Percentiles rank a stretch among this genome's conserved stretches.
These are phyloP conservation scores for Mycena olivaceomarginata DNA, from an alignment of 768 basidiomycete genomes.

Conservation along the genomic window DNA sequence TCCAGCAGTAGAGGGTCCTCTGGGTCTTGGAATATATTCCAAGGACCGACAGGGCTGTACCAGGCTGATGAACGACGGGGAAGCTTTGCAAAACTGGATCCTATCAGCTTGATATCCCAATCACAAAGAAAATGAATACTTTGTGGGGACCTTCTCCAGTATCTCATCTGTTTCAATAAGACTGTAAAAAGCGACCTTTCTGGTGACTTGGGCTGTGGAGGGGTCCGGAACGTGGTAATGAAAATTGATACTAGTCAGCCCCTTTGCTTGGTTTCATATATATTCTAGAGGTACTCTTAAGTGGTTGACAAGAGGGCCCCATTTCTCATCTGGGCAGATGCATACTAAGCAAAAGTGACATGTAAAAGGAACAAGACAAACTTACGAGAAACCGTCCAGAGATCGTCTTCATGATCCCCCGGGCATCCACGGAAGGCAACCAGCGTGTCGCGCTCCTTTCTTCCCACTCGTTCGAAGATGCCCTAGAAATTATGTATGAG, in stretches of 20 bases:
- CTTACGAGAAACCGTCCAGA: background rate
- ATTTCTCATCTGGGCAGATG: background rate
- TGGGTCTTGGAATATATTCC: background rate
- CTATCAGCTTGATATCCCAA: no score
- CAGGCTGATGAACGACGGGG: background rate
- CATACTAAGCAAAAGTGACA: background rate
- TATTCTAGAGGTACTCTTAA: background rate
- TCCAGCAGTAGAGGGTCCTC: background rate
- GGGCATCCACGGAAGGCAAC: background rate
- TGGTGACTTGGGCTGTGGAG: no score
- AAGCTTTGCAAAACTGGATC: background rate
- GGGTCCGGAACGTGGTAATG: background rate
- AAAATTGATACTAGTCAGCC: background rate
- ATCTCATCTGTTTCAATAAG: background rate
- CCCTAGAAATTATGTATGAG: background rate
- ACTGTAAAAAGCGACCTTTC: background rate
- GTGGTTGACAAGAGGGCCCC: background rate
- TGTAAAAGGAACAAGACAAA: background rate
- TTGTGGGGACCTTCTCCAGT: background rate
- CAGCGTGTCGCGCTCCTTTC: background rate
- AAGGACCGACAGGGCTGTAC: background rate
- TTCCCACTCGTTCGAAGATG: conserved; percentile 22
- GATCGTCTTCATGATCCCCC: conserved; percentile 18
- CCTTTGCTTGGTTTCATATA: background rate
- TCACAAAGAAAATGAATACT: no score